A percentile compares a stretch with the other conserved stretches of the same genome.
Evolutionary conservation across 1,284 basidiomycete genomes (phyloP).

Genomic region (Sanghuangporus weigelae): DNA sequence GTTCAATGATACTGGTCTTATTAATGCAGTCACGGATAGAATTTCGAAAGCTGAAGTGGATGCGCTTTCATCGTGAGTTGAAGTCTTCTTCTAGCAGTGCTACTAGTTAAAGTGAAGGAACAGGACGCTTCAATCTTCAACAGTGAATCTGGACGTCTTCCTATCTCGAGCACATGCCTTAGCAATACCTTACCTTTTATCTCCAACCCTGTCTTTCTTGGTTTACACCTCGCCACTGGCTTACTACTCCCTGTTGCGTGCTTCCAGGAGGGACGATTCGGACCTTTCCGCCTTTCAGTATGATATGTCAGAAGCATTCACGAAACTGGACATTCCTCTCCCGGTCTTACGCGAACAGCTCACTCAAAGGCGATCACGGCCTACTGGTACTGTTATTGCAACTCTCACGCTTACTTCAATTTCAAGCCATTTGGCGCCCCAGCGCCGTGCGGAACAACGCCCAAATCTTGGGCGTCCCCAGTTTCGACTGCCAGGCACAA

Average conservation of each 20-base stretch:
- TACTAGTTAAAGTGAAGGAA: neutral
- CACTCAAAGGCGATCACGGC: slow-evolving; percentile 28
- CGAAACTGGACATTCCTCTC: slow-evolving; percentile 49
- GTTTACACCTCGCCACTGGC: slow-evolving; percentile 59
- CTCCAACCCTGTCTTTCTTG: slow-evolving; percentile 66
- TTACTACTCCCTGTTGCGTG: slow-evolving; percentile 56
- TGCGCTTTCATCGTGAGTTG: slow-evolving; percentile 46
- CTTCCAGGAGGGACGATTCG: slow-evolving; percentile 18
- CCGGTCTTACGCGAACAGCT: slow-evolving; percentile 43
- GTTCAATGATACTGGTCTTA: slow-evolving; percentile 60
- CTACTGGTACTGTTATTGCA: slow-evolving; percentile 49
- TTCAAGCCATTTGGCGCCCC: neutral
- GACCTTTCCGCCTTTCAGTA: neutral
- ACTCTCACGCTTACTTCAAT: slow-evolving; percentile 47
- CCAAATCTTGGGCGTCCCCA: slow-evolving; percentile 14
- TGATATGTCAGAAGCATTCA: slow-evolving; percentile 20
- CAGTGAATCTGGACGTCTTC: slow-evolving; percentile 60
- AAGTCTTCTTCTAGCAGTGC: neutral
- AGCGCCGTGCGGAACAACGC: slow-evolving; percentile 22
- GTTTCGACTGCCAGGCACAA: slow-evolving; percentile 22
- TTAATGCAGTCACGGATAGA: slow-evolving; percentile 43
- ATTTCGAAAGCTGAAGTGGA: slow-evolving; percentile 51
- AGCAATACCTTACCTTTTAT: slow-evolving; percentile 60
- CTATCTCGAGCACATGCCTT: slow-evolving; percentile 57
- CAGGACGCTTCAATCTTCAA: slow-evolving; percentile 15